Percentiles rank a stretch among this genome's conserved stretches.
These are phyloP conservation scores for Pestalotiopsis sp. DNA, from an alignment of 2,329 filamentous ascomycete species.

Conservation along the genomic window DNA sequence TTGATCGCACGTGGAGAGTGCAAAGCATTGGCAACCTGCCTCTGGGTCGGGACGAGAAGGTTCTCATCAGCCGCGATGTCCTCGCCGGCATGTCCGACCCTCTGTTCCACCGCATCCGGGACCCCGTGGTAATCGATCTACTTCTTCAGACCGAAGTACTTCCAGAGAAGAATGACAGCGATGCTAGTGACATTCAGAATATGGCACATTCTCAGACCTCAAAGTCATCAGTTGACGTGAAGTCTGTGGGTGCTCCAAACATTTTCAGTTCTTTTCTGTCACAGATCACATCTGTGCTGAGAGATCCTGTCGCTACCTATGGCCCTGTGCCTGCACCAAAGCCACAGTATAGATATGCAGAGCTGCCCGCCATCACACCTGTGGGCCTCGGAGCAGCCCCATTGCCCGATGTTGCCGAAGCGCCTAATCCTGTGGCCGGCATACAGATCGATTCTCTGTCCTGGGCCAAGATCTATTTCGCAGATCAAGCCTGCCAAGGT, in stretches of 20 bases:
- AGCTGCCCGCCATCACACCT: conserved; percentile 57
- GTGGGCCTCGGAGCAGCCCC: conserved; percentile 65
- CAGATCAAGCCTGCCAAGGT: conserved; percentile 68
- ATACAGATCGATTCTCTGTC: conserved; percentile 50
- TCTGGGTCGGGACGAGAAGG: conserved; percentile 84
- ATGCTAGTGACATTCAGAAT: conserved; percentile 29
- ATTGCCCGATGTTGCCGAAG: conserved; percentile 66
- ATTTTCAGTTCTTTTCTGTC: conserved; percentile 43
- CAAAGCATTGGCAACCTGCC: conserved; percentile 80
- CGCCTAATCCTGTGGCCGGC: conserved; percentile 44
- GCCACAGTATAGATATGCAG: conserved; percentile 42
- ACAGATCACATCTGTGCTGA: conserved; percentile 52
- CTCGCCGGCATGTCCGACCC: conserved; percentile 79
- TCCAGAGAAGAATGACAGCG: conserved; percentile 16
- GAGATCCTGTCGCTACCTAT: conserved; percentile 42
- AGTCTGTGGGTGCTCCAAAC: conserved; percentile 24
- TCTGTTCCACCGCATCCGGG: conserved; percentile 78
- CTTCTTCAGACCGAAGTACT: conserved; percentile 58
- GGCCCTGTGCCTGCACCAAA: conserved; percentile 34
- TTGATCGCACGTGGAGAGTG: conserved; percentile 65
- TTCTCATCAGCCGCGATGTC: conserved; percentile 77
- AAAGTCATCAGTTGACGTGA: conserved; percentile 23
- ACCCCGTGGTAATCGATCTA: conserved; percentile 73
- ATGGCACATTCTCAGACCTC: conserved; percentile 28
- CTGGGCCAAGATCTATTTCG: conserved; percentile 74